A percentile compares a stretch with the other conserved stretches of the same genome.
phyloP scores from a whole-genome alignment of 2,329 filamentous ascomycete species.

The Sarocladium strictum region DNA sequence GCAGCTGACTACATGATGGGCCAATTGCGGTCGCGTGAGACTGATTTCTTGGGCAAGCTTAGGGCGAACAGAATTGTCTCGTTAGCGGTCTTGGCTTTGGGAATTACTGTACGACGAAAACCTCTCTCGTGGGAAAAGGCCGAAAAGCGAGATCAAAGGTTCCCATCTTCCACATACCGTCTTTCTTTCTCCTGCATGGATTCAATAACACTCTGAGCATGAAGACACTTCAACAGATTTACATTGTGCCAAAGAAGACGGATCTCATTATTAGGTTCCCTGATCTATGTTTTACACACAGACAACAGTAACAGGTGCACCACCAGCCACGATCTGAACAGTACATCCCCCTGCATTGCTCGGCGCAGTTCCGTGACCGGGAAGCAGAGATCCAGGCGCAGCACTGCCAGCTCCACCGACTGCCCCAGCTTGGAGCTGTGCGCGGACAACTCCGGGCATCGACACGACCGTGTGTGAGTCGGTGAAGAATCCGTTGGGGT shows the following conservation, averaged over 20 bases:
- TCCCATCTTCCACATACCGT: too few species aligned
- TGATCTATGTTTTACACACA: neutral
- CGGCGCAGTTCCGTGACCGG: neutral
- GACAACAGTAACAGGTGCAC: neutral
- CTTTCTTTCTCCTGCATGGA: too few species aligned
- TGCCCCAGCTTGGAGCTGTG: slow-evolving; percentile 31
- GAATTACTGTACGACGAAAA: too few species aligned
- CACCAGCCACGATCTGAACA: slow-evolving; percentile 1
- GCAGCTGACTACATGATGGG: too few species aligned
- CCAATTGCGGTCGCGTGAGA: too few species aligned
- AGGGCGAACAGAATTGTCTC: neutral
- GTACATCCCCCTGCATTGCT: neutral
- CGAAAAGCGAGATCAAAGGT: neutral
- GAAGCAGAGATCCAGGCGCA: neutral
- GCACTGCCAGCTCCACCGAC: slow-evolving; percentile 7
- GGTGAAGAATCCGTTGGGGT: slow-evolving; percentile 45
- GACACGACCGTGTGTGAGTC: slow-evolving; percentile 45
- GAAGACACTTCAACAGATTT: neutral
- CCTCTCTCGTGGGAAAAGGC: neutral
- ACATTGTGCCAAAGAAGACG: neutral
- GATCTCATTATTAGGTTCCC: too few species aligned
- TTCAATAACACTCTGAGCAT: too few species aligned
- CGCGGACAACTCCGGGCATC: slow-evolving; percentile 44
- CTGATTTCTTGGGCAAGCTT: neutral
- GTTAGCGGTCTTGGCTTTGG: neutral